Base-by-base conservation (phyloP, 2,329 filamentous ascomycete species). In the Thelonectria blattea region DNA sequence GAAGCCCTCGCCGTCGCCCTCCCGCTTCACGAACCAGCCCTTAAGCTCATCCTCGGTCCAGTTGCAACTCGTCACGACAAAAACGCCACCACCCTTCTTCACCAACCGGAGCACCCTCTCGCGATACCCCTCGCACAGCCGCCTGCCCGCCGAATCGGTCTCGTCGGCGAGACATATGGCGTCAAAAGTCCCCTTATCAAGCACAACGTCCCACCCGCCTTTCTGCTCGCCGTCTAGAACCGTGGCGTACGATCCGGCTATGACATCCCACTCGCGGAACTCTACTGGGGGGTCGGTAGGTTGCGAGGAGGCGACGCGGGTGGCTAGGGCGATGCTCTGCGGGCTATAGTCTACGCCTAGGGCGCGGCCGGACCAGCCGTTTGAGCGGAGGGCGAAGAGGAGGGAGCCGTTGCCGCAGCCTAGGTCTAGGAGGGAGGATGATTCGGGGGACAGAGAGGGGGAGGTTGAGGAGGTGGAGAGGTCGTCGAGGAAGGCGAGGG, bases 131-230 rank as follows among this genome's bases (percentile, higher is more conserved):
- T 96, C 91, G 73, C 88, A 91, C 12, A 91, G 81, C 55, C 90
- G 84, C 39, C 85, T 79, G 0, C 84, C 88, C 14, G 75, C 73
- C 53, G 78, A 77, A 65, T 82, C 80, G 30, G 72, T 75, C 65
- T 88, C 86, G 58, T 82, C 81, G 54, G 83, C 86, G n/a, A 98
- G 80, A 51, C 88, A 93, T 34, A 99, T 90, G 11, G 95, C 95
- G 80, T 99, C 95, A 74, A 98, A 99, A 1, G 95, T 99, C 46
- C 95, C 95, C 79, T 99, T 99, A 78, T 99, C 95, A n/a, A 97
- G 84, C 0, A 97, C 89, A 0, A 97, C 87, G 76, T 98, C 93
- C 79, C 93, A 98, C 1, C 91, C 91, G 0, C 75, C 74, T 0
- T 68, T 68, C 32, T 75, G 67, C 2, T 59, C 20, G 10, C 69